Base-by-base conservation (phyloP, 225 moss, liverwort and hornwort species). In the Ulota crispa region DNA sequence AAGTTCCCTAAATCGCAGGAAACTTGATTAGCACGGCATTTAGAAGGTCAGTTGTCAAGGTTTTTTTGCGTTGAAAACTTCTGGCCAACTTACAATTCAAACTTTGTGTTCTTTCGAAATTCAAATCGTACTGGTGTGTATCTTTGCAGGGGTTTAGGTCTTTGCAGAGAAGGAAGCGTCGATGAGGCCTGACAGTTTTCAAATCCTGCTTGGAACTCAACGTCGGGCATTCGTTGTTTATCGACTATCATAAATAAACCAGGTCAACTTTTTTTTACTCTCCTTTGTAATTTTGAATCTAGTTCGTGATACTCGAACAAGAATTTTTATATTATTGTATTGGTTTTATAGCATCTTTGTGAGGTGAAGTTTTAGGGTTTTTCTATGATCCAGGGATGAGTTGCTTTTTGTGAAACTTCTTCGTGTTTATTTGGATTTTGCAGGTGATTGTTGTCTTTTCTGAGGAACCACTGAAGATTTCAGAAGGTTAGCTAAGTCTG, bases 351-450 rank as follows among this genome's bases (percentile, higher is more conserved):
- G 36, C 14, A 6, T 14, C n/a, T n/a, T 37, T 36, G 34, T 18
- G 45, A 64, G 31, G 30, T 64, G n/a, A 50, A 30, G 41, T 76
- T 39, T 70, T 83, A 66, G 76, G 83, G 80, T 86, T 83, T 83
- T 72, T 18, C 50, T n/a, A 52, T 11, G 71, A 32, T 24, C 47
- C 2, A 69, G 68, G 27, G 57, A 41, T 53, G 31, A 68, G 12
- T 52, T 57, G n/a, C 0, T 52, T 60, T 60, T 18, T 9, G 18
- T 28, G 43, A 28, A 15, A 19, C 34, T 21, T 34, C 7, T 36
- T 28, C n/a, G 27, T 28, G 31, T 13, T 64, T 53, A n/a, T n/a
- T 26, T 62, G 69, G 55, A 21, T 73, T 57, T 32, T 68, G 77
- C 71, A 81, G 80, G 76, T 41, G 62, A 23, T 31, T 16, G 31